These are phyloP conservation scores for Sclerotinia trifoliorum DNA, from an alignment of 2,329 filamentous ascomycete genomes.

Conservation along the genomic window DNA sequence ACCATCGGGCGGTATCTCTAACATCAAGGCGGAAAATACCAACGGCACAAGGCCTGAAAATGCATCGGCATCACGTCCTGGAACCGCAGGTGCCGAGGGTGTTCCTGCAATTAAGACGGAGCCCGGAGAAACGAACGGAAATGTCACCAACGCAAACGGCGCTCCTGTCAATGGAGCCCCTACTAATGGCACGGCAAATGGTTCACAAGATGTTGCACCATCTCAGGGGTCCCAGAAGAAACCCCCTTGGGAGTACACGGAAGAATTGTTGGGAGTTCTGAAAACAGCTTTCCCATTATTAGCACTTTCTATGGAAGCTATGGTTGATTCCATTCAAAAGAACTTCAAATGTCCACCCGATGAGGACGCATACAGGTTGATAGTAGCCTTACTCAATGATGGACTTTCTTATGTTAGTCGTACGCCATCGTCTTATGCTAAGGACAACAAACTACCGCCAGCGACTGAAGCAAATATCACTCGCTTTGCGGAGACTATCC, in stretches of 20 bases:
- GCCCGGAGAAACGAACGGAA: constrained; percentile 33
- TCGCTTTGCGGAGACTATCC: constrained; percentile 91
- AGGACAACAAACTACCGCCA: constrained; percentile 83
- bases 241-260: constrained; percentile 93
- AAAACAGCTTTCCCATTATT: constrained; percentile 97
- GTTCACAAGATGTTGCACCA: constrained; percentile 32
- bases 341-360: constrained; percentile 99
- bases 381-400: constrained; percentile 96
- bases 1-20: constrained; percentile 25
- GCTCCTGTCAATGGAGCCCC: constrained; percentile 22
- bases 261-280: constrained; percentile 90
- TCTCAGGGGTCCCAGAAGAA: constrained; percentile 49
- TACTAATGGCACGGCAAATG: constrained; percentile 47
- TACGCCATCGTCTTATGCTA: constrained; percentile 80
- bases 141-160: constrained; percentile 14
- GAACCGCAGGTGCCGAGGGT: constrained; percentile 46
- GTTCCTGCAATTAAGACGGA: constrained; percentile 37
- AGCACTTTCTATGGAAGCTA: constrained; percentile 97
- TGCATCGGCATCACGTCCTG: constrained; percentile 41
- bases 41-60: constrained; percentile 31
- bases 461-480: constrained; percentile 96
- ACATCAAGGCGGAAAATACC: constrained; percentile 36
- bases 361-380: constrained; percentile 94
- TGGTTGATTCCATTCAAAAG: constrained; percentile 98
- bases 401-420: constrained; percentile 89